Percentiles rank a stretch among this genome's conserved stretches.
Conservation (phyloP, 2,329 filamentous ascomycete species). For the Colletotrichum sidae region DNA sequence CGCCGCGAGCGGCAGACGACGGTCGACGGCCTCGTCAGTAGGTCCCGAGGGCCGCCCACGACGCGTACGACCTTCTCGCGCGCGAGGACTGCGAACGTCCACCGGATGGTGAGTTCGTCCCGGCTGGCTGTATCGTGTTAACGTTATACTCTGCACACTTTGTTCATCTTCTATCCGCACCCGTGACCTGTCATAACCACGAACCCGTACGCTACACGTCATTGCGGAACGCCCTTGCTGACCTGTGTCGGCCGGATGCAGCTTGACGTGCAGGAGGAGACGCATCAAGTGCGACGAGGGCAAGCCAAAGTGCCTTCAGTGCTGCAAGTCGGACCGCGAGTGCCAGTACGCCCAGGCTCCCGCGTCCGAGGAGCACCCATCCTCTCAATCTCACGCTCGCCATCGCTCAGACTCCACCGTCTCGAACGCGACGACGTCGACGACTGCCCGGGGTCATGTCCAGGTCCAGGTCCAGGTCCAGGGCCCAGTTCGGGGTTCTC, state of each 20-base stretch:
- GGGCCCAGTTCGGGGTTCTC: too few species aligned
- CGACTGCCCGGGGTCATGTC: not conserved
- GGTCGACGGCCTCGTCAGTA: conserved; percentile 18
- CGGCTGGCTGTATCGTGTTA: not conserved
- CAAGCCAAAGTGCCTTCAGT: conserved; percentile 47
- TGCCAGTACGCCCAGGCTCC: conserved; percentile 10
- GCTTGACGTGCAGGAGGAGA: conserved; percentile 50
- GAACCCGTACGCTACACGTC: not conserved
- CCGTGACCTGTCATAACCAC: too few species aligned
- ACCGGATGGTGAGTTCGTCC: conserved; percentile 24
- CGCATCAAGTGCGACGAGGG: conserved; percentile 50
- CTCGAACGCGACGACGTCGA: not conserved
- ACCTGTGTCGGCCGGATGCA: not conserved
- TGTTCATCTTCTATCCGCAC: not conserved
- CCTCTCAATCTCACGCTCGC: not conserved
- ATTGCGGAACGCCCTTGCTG: not conserved
- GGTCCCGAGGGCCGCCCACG: conserved; percentile 11
- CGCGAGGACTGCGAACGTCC: conserved; percentile 27
- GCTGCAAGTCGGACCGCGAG: conserved; percentile 37
- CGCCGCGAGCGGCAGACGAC: not conserved
- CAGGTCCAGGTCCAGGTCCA: not conserved
- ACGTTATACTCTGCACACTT: too few species aligned
- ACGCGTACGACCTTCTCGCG: conserved; percentile 27
- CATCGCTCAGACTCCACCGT: not conserved
- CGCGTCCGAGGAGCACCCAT: not conserved